phyloP scores from a whole-genome alignment of 768 basidiomycete species.

The Russula compacta region DNA sequence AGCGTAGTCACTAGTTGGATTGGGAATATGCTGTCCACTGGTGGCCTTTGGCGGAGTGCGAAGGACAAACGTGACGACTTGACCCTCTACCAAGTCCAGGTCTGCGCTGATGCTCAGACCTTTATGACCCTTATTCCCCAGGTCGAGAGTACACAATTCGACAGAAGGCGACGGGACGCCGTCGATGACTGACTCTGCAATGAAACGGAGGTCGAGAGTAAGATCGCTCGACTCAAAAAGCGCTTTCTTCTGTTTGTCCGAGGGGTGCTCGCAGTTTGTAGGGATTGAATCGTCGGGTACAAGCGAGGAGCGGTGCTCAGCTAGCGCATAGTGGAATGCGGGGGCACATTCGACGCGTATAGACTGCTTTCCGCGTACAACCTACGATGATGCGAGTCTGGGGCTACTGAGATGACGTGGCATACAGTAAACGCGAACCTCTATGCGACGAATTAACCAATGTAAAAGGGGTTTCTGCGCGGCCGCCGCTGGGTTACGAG shows the following conservation, averaged over 20 bases:
- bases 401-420: not conserved
- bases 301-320: constrained; percentile 56
- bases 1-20: constrained; percentile 34
- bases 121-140: constrained; percentile 62
- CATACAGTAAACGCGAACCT: constrained; percentile 32
- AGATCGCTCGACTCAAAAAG: constrained; percentile 52
- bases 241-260: constrained; percentile 42
- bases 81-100: constrained; percentile 69
- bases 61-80: constrained; percentile 83
- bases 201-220: constrained; percentile 68
- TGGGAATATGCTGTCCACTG: constrained; percentile 22
- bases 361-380: constrained; percentile 75
- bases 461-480: constrained; percentile 57
- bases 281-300: constrained; percentile 40
- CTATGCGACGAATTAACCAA: constrained; percentile 80
- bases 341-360: constrained; percentile 87
- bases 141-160: constrained; percentile 50
- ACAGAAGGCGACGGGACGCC: constrained; percentile 44
- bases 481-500: constrained; percentile 42
- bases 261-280: constrained; percentile 18
- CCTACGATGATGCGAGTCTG: constrained; percentile 30
- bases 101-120: constrained; percentile 54
- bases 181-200: constrained; percentile 49
- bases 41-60: constrained; percentile 50
- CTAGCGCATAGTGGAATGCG: constrained; percentile 90